Base-by-base conservation (phyloP, 176 grass and related monocot genomes). In the Cenchrus purpureus region DNA sequence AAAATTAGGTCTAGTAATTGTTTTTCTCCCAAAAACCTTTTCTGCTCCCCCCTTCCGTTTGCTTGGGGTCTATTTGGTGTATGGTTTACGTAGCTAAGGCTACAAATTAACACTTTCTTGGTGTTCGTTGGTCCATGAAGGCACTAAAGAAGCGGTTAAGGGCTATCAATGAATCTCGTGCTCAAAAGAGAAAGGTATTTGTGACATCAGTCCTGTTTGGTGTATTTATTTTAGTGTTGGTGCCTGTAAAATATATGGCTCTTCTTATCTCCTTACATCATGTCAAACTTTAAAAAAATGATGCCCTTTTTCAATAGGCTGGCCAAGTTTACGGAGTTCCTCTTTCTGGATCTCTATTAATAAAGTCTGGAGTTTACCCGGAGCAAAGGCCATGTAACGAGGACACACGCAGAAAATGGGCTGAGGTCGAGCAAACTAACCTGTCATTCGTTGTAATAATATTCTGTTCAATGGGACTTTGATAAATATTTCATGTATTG, bases 241-340 rank as follows among this genome's bases (percentile, higher is more conserved):
- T 88, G 61, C 20, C 58, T 85, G 16, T 66, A 65, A 84, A 85
- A 50, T 76, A 51, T 65, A 78, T 80, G 22, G 49, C 78, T 22
- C 84, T 31, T 86, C 22, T 83, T 71, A 75, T 76, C 16, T 65
- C 57, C 7, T 70, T 54, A 69, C 45, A 74, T 62, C 4, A 1
- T 60, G n/a, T 76, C 32, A 71, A 85, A 76, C 77, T 55, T 12
- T 71, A 10, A 25, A 68, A 43, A 16, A 42, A 9, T 86, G 62
- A 77, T 59, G 17, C 25, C 48, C 45, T 73, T 48, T 82, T 87
- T 77, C 28, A 82, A 92, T 70, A 99, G 97, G 97, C 97, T 88
- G 97, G 97, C 48, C 97, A 99, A 91, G 97, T 97, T 91, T 99
- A 99, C 17, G 97, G 97, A 85, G 91, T 97, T 74, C 94, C 97